Percentiles rank a stretch among this genome's conserved stretches.
Evolutionary conservation across 306 rosid species (phyloP).

Genomic region (Prunus dulcis): DNA sequence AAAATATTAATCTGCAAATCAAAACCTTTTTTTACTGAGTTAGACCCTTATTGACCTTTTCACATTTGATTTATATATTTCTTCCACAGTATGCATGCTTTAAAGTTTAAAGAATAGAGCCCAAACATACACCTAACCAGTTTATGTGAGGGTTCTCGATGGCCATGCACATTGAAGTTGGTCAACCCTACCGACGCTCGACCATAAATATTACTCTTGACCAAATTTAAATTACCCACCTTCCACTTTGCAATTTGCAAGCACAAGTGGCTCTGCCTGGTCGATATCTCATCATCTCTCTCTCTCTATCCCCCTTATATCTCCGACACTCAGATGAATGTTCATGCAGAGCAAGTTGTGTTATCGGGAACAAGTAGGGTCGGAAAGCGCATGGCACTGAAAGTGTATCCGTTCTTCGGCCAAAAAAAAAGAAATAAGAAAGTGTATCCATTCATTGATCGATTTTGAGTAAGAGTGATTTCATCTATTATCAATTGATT

Average conservation of each 20-base stretch:
- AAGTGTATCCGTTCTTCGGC: neutral
- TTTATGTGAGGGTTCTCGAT: neutral
- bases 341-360: neutral
- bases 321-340: neutral
- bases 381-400: neutral
- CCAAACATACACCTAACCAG: neutral
- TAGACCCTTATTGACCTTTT: neutral
- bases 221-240: slow-evolving; percentile 1
- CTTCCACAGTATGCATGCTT: neutral
- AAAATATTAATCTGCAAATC: too few relatives aligned
- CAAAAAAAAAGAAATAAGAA: neutral
- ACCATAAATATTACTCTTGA: neutral
- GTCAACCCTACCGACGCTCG: slow-evolving; percentile 14
- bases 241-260: slow-evolving; percentile 9
- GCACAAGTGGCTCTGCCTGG: neutral
- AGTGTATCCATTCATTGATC: neutral
- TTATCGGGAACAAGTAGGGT: neutral
- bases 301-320: neutral
- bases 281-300: neutral
- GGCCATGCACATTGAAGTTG: neutral
- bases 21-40: accelerated
- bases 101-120: neutral
- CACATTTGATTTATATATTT: neutral
- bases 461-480: neutral
- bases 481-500: neutral